Evolutionary conservation across 1,284 basidiomycete species (phyloP).

Genomic region (Heterobasidion irregulare): DNA sequence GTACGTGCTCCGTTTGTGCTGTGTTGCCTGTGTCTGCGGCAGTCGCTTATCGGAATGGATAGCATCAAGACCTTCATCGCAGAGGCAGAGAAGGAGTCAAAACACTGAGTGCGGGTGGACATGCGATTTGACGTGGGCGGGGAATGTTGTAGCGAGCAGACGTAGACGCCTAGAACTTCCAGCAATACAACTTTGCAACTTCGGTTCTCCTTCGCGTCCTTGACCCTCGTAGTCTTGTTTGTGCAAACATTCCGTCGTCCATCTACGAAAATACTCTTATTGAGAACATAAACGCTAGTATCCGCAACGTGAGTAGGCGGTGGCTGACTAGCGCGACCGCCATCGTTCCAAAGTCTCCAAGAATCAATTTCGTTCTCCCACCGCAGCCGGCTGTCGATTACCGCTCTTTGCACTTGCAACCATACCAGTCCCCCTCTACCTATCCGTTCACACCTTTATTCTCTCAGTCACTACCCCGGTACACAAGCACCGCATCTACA

Average conservation of each 20-base stretch:
- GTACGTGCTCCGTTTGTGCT: constrained; percentile 34
- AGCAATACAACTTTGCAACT: not conserved
- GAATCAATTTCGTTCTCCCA: not conserved
- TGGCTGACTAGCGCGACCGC: too few species aligned
- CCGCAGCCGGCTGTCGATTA: not conserved
- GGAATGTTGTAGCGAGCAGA: not conserved
- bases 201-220: too few species aligned
- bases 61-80: constrained; percentile 72
- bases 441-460: too few species aligned
- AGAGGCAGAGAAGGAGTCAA: constrained; percentile 66
- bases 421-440: too few species aligned
- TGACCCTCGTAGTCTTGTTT: too few species aligned
- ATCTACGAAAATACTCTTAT: too few species aligned
- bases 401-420: not conserved
- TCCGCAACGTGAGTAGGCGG: too few species aligned
- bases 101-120: constrained; percentile 24
- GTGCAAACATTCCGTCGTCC: too few species aligned
- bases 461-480: too few species aligned
- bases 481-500: too few species aligned
- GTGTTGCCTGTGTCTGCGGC: constrained; percentile 16
- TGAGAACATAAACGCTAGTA: too few species aligned
- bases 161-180: not conserved
- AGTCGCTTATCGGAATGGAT: constrained; percentile 36
- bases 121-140: not conserved
- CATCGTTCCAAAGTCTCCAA: too few species aligned